Evolutionary conservation across 345 rosid species (phyloP).

Genomic region (Diplotaxis tenuifolia): DNA sequence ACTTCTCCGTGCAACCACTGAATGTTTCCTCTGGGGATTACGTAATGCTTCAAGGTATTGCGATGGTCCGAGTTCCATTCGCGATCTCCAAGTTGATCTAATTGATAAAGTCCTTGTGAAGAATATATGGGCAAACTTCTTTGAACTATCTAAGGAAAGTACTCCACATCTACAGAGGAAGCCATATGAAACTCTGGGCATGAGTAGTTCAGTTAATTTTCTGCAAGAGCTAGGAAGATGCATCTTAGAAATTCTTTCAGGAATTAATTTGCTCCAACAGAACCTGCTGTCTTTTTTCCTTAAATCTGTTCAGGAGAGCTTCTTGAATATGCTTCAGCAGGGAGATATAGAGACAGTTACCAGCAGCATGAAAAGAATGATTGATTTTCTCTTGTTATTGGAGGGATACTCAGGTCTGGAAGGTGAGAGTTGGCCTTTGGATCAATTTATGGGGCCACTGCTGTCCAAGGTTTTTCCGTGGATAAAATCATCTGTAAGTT

Average conservation of each 20-base stretch:
- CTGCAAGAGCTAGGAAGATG: constrained; percentile 77
- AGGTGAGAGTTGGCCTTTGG: constrained; percentile 81
- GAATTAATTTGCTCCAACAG: constrained; percentile 45
- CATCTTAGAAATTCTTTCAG: constrained; percentile 71
- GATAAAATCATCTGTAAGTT: constrained; percentile 80
- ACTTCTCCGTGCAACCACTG: constrained; percentile 65
- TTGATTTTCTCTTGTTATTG: constrained; percentile 58
- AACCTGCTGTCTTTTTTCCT: constrained; percentile 55
- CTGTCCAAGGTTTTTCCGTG: constrained; percentile 61
- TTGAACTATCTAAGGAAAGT: constrained; percentile 36
- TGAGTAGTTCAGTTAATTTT: constrained; percentile 39
- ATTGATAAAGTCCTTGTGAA: constrained; percentile 62
- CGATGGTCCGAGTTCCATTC: constrained; percentile 46
- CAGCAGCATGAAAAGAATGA: constrained; percentile 46
- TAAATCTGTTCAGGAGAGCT: constrained; percentile 55
- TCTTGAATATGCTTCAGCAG: constrained; percentile 50
- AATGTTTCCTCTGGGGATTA: constrained; percentile 86
- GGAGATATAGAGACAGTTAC: constrained; percentile 40
- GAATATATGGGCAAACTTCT: constrained; percentile 75
- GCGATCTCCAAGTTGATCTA: constrained; percentile 52
- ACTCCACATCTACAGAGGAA: constrained; percentile 38
- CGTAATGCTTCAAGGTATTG: constrained; percentile 69
- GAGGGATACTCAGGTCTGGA: constrained; percentile 45
- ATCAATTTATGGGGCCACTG: constrained; percentile 66
- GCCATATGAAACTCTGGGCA: constrained; percentile 31